phyloP scores from a whole-genome alignment of 2,329 filamentous ascomycete genomes.

The Epichloe baconii region DNA sequence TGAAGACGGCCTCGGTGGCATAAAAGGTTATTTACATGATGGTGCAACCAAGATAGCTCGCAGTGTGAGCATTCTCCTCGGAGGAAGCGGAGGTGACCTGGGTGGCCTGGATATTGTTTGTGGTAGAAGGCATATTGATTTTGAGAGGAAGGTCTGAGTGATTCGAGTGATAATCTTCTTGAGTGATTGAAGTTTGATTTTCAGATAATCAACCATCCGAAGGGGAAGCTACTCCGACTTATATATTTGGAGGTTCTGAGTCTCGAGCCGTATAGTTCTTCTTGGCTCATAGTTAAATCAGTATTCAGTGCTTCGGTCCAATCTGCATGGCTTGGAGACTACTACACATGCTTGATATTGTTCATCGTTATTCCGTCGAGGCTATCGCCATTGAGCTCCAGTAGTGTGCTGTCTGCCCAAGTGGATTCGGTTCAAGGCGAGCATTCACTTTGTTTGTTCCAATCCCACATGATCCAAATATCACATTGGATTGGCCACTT shows the following conservation, averaged over 20 bases:
- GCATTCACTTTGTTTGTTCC: not conserved
- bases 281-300: not conserved
- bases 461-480: not conserved
- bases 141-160: not conserved
- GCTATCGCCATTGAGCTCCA: not conserved
- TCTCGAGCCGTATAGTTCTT: not conserved
- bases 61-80: not conserved
- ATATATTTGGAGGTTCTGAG: not conserved
- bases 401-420: no score
- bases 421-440: not conserved
- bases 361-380: not conserved
- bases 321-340: not conserved
- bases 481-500: not conserved
- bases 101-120: constrained; percentile 12
- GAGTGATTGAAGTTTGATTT: not conserved
- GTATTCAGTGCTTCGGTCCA: not conserved
- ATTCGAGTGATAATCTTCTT: not conserved
- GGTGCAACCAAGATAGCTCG: constrained; percentile 13
- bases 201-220: not conserved
- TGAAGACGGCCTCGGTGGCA: not conserved
- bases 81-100: constrained; percentile 9
- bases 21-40: constrained; percentile 19
- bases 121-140: constrained; percentile 19
- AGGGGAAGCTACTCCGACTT: not conserved
- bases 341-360: not conserved